Conservation (phyloP, 495 filamentous ascomycete species). For the Astrothelium macrocarpum region DNA sequence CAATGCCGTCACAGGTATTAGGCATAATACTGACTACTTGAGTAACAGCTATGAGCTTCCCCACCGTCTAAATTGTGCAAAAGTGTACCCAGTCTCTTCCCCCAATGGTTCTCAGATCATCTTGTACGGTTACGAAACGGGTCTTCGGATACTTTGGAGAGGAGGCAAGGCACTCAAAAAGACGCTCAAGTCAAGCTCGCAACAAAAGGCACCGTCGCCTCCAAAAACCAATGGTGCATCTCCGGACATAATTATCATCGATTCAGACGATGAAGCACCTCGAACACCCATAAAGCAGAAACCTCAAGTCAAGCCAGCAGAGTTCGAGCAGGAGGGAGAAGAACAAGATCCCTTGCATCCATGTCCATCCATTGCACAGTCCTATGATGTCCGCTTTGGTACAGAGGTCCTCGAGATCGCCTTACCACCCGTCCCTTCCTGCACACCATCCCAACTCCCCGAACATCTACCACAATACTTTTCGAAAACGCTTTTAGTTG, state of each 20-base stretch:
- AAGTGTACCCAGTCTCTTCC: constrained; percentile 64
- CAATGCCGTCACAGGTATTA: constrained; percentile 13
- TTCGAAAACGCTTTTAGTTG: constrained; percentile 56
- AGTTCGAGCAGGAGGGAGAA: constrained; percentile 50
- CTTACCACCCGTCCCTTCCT: constrained; percentile 22
- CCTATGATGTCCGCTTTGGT: constrained; percentile 29
- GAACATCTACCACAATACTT: constrained; percentile 53
- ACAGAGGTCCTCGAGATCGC: constrained; percentile 32
- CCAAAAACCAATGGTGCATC: constrained; percentile 29
- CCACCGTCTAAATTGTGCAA: constrained; percentile 61
- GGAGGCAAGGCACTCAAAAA: constrained; percentile 60
- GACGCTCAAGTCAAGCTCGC: constrained; percentile 17
- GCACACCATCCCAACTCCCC: constrained; percentile 8
- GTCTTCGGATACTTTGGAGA: constrained; percentile 69
- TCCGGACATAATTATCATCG: constrained; percentile 64
- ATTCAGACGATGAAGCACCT: constrained; percentile 65
- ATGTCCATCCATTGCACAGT: constrained; percentile 34
- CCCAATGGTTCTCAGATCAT: constrained; percentile 80
- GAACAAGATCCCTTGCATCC: constrained; percentile 47
- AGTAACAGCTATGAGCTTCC: constrained; percentile 59
- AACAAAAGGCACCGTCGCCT: constrained; percentile 27
- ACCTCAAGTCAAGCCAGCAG: constrained; percentile 15
- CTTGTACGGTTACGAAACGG: constrained; percentile 72
- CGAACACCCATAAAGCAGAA: constrained; percentile 40
- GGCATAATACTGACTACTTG: constrained; percentile 9